phyloP scores from a whole-genome alignment of 2,329 filamentous ascomycete genomes.

The Ambrosiella xylebori region DNA sequence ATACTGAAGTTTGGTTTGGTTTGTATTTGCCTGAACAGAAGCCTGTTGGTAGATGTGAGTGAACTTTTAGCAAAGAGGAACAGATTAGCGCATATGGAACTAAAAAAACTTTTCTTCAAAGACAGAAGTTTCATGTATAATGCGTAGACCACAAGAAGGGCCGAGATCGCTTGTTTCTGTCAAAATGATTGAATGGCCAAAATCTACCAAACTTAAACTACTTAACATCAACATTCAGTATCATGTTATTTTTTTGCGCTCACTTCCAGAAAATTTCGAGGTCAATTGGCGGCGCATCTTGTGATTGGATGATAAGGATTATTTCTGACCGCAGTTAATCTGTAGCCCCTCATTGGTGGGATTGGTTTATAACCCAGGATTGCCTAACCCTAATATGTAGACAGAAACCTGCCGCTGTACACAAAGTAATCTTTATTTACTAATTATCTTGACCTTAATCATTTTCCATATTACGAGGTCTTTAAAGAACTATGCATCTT shows the following conservation, averaged over 20 bases:
- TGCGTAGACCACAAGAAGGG: no score
- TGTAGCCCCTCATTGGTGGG: conserved; percentile 1
- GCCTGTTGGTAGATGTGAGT: no score
- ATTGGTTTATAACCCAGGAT: background rate
- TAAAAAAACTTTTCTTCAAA: no score
- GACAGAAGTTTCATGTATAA: no score
- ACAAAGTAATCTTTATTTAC: background rate
- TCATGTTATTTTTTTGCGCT: background rate
- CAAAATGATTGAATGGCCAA: no score
- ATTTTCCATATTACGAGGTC: background rate
- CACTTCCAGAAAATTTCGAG: conserved; percentile 5
- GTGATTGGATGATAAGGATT: conserved; percentile 8
- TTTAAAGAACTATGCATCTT: background rate
- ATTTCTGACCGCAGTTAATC: conserved; percentile 2
- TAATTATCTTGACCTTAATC: background rate
- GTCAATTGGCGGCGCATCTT: background rate
- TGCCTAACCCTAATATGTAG: background rate
- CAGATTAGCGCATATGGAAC: no score
- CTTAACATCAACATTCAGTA: background rate
- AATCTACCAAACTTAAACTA: no score
- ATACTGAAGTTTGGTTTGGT: no score
- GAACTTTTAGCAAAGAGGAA: no score
- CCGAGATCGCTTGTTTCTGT: no score
- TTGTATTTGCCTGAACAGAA: no score
- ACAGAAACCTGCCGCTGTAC: background rate